A percentile compares a stretch with the other conserved stretches of the same genome.
Conservation (phyloP, 805 yeast genomes). For the Lachancea waltii region DNA sequence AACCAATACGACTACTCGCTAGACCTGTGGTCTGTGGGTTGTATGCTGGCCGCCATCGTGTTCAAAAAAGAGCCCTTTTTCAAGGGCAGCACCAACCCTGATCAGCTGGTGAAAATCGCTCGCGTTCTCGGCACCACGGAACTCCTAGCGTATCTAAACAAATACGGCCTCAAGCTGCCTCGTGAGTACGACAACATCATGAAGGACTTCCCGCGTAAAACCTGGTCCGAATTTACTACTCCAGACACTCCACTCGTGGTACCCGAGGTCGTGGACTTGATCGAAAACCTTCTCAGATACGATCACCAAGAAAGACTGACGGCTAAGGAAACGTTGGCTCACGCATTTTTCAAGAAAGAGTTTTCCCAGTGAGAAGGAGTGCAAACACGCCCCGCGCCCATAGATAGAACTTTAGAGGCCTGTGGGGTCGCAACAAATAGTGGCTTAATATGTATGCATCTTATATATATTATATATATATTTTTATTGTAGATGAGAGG, state of each 20-base stretch:
- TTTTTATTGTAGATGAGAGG: too few relatives aligned
- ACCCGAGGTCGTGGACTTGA: conserved; percentile 57
- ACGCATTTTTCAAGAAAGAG: conserved; percentile 50
- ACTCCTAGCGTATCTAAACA: conserved; percentile 55
- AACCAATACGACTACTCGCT: conserved; percentile 82
- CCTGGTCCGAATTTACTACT: conserved; percentile 59
- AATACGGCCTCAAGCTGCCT: conserved; percentile 63
- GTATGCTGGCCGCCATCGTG: conserved; percentile 83
- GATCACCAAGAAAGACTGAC: conserved; percentile 87
- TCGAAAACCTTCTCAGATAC: conserved; percentile 67
- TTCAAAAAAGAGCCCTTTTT: conserved; percentile 88
- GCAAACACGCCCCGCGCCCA: neutral
- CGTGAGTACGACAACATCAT: conserved; percentile 71
- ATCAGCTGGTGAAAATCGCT: conserved; percentile 86
- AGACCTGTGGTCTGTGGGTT: conserved; percentile 88
- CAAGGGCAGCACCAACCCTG: conserved; percentile 87
- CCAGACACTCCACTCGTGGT: conserved; percentile 47
- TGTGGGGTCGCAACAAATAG: neutral
- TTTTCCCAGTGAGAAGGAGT: conserved; percentile 1
- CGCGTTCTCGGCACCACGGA: conserved; percentile 82
- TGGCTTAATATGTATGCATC: neutral
- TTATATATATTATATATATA: too few relatives aligned
- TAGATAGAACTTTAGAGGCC: neutral
- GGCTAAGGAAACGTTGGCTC: conserved; percentile 82
- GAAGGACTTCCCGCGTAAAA: conserved; percentile 58